Percentiles rank a stretch among this genome's conserved stretches.
phyloP scores from a whole-genome alignment of 352 stramenopile genomes.

The Phytophthora ohioensis region DNA sequence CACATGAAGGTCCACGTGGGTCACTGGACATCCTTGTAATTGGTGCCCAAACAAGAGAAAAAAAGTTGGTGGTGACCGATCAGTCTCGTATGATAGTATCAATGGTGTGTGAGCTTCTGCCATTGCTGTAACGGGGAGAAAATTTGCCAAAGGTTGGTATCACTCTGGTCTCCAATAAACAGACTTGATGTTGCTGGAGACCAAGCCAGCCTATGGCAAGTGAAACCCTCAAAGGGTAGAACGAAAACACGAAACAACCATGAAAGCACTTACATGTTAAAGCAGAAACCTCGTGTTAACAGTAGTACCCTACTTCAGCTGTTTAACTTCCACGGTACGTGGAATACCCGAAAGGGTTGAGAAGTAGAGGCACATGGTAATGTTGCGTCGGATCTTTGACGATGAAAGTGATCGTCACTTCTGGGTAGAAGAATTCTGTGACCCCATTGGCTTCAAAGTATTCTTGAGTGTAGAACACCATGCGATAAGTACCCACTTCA shows the following conservation, averaged over 20 bases:
- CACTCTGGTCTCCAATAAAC: neutral
- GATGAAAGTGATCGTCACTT: slow-evolving; percentile 84
- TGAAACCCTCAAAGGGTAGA: no score
- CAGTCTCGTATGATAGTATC: no score
- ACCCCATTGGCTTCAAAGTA: slow-evolving; percentile 83
- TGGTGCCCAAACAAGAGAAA: no score
- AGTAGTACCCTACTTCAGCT: neutral
- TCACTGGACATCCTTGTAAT: no score
- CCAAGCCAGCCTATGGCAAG: no score
- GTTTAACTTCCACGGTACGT: slow-evolving; percentile 89
- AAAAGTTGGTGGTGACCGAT: no score
- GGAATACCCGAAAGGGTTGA: slow-evolving; percentile 91
- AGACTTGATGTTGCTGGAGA: no score
- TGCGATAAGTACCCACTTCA: slow-evolving; percentile 67
- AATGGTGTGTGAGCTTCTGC: neutral
- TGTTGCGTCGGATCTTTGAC: slow-evolving; percentile 79
- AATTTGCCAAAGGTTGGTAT: neutral
- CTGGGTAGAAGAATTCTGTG: slow-evolving; percentile 87
- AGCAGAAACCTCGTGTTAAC: neutral
- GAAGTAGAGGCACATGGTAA: slow-evolving; percentile 91
- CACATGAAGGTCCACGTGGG: no score
- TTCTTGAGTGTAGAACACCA: slow-evolving; percentile 82
- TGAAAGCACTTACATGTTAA: neutral
- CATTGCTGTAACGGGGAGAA: neutral
- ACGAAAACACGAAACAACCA: no score